phyloP scores from a whole-genome alignment of 2,329 filamentous ascomycete genomes.

The Epichloe amarillans region DNA sequence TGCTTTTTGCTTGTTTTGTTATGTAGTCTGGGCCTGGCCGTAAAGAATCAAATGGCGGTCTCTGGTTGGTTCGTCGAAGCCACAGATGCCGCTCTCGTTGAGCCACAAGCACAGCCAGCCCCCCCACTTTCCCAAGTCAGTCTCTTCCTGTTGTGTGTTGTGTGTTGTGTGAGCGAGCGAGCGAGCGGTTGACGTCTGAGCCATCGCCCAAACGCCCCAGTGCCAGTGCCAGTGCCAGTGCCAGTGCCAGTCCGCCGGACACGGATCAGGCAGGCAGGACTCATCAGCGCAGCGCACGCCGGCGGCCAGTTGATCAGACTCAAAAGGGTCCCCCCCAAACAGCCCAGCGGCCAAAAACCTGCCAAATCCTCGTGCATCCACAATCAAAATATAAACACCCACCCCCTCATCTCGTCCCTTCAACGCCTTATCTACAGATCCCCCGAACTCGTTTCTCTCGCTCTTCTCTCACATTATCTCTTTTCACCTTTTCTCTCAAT shows the following conservation, averaged over 20 bases:
- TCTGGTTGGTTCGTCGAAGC: slow-evolving; percentile 1
- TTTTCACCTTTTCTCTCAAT: slow-evolving; percentile 5
- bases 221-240: too few species aligned
- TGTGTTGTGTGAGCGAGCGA: background rate
- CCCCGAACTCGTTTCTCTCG: slow-evolving; percentile 11
- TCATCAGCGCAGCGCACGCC: background rate
- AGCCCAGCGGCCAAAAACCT: slow-evolving; percentile 4
- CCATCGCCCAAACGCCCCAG: background rate
- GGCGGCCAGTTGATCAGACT: background rate
- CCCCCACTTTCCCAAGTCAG: background rate
- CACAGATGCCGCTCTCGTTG: background rate
- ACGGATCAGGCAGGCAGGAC: background rate
- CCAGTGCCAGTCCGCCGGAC: background rate
- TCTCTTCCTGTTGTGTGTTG: background rate
- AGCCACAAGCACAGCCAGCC: background rate
- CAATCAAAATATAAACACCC: slow-evolving; percentile 20
- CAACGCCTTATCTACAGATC: slow-evolving; percentile 10
- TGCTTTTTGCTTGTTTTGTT: background rate
- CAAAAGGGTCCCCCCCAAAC: background rate
- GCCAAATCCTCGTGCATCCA: slow-evolving; percentile 11
- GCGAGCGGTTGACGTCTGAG: background rate
- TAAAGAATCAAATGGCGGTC: background rate
- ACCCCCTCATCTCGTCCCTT: slow-evolving; percentile 14
- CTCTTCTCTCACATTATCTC: slow-evolving; percentile 11
- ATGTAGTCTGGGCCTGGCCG: background rate